Evolutionary conservation across 1,139 yeast species (phyloP).

Genomic region (Sugiyamaella novakii): DNA sequence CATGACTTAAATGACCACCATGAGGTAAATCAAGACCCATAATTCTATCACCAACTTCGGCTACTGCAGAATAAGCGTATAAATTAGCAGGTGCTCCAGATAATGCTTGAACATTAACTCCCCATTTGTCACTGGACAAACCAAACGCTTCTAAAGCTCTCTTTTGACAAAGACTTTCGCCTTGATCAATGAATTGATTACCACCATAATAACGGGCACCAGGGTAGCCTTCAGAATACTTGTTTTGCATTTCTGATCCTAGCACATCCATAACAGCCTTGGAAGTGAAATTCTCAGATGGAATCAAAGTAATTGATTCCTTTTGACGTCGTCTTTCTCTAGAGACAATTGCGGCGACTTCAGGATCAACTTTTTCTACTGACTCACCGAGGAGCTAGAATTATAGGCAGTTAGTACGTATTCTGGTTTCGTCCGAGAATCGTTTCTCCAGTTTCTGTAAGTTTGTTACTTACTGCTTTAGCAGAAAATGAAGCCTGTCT

Average conservation of each 20-base stretch:
- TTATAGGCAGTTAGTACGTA: not conserved
- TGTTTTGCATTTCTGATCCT: conserved; percentile 97
- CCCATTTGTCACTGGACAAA: conserved; percentile 85
- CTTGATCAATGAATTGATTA: conserved; percentile 91
- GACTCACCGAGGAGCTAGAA: conserved; percentile 32
- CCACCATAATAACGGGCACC: conserved; percentile 98
- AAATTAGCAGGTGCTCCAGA: conserved; percentile 98
- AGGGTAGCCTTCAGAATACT: conserved; percentile 98
- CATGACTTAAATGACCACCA: conserved; percentile 98
- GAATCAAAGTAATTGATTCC: conserved; percentile 91
- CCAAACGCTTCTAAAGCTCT: conserved; percentile 90
- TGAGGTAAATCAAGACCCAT: conserved; percentile 98
- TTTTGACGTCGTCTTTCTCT: conserved; percentile 92
- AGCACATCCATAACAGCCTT: conserved; percentile 94
- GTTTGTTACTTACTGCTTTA: conserved; percentile 13
- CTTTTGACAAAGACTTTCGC: conserved; percentile 87
- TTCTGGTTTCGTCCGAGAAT: not conserved
- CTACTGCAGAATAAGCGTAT: conserved; percentile 91
- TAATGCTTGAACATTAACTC: conserved; percentile 94
- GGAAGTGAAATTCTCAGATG: conserved; percentile 96
- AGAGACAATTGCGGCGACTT: conserved; percentile 61
- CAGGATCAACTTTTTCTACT: conserved; percentile 42
- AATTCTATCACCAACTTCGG: conserved; percentile 92
- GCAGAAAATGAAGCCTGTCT: conserved; percentile 16
- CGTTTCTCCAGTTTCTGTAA: too few species aligned